Base-by-base conservation (phyloP, 306 rosid genomes). In the Luffa acutangula region DNA sequence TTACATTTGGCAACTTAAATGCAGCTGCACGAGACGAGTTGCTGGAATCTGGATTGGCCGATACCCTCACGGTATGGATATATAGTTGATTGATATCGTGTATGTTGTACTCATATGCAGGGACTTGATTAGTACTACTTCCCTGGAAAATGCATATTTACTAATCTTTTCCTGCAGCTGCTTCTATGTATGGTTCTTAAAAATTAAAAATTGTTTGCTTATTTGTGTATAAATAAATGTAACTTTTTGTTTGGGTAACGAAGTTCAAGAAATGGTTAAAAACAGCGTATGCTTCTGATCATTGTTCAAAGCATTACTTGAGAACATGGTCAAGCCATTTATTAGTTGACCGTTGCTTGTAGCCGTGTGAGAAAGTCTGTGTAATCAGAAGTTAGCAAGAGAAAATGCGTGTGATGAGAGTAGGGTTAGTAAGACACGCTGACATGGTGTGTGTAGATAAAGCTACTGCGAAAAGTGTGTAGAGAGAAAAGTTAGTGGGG, bases 11-110 rank as follows among this genome's bases (percentile, higher is more conserved):
- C 58, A 87, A 87, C 81, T 67, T 87, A 53, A 87, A 91, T 88
- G 87, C 94, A 45, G 74, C 97, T 80, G 95, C 96, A 54, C 89
- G 98, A 58, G 97, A 94, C 85, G 92, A 94, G 81, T 82, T 94
- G 90, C 82, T 94, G 91, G 95, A 92, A 85, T 91, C 98, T 42
- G 98, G 97, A 90, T 92, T 89, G 95, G 96, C 97, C 80, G 97
- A 91, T 89, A 59, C 98, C 66, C 46, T 92, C 86, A 91, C 95
- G 86, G 97, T 94, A 91, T 84, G 86, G 53, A 31, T 9, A 31
- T 51, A 25, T 73, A 25, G 15, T 71, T 20, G 77, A 33, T 52
- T 75, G 78, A 51, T 15, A 5, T 43, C 45, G 5, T 34, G 20
- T 41, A 67, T 41, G 41, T 69, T 69, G 54, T 43, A 39, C 3